Percentiles rank a stretch among this genome's conserved stretches.
These are phyloP conservation scores for Xanthoconium stramineum DNA, from an alignment of 768 basidiomycete genomes.

Conservation along the genomic window DNA sequence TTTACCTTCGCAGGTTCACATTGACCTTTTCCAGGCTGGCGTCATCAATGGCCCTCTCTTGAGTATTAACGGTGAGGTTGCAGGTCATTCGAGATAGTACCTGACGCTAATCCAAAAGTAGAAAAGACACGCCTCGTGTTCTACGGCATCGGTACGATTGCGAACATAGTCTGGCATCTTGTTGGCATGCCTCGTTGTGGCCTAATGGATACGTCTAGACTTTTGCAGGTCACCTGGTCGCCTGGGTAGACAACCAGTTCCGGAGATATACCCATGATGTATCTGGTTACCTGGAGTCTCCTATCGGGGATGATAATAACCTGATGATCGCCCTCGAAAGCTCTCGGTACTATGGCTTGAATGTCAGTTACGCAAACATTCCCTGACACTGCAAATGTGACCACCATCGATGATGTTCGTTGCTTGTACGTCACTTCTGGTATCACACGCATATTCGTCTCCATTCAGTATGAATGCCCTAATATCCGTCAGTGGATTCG, in stretches of 20 bases:
- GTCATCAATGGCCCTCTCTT: constrained; percentile 53
- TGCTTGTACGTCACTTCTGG: not conserved
- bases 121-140: constrained; percentile 50
- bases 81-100: not conserved
- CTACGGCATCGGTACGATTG: constrained; percentile 56
- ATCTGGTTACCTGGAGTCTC: constrained; percentile 37
- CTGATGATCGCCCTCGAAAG: constrained; percentile 52
- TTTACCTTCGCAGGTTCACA: constrained; percentile 52
- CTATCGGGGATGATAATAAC: constrained; percentile 36
- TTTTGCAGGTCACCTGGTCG: constrained; percentile 47
- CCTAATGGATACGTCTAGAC: constrained; percentile 32
- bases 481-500: constrained; percentile 47
- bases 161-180: constrained; percentile 43
- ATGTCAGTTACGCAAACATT: constrained; percentile 50
- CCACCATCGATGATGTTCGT: constrained; percentile 32
- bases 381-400: constrained; percentile 25
- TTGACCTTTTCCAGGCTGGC: constrained; percentile 50
- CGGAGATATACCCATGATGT: constrained; percentile 53
- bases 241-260: constrained; percentile 60
- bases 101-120: constrained; percentile 14
- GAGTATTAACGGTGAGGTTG: constrained; percentile 46
- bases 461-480: constrained; percentile 47
- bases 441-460: not conserved
- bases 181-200: not conserved
- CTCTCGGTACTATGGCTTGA: constrained; percentile 50